Evolutionary conservation across 768 basidiomycete species (phyloP).

Genomic region (Mycena venus): DNA sequence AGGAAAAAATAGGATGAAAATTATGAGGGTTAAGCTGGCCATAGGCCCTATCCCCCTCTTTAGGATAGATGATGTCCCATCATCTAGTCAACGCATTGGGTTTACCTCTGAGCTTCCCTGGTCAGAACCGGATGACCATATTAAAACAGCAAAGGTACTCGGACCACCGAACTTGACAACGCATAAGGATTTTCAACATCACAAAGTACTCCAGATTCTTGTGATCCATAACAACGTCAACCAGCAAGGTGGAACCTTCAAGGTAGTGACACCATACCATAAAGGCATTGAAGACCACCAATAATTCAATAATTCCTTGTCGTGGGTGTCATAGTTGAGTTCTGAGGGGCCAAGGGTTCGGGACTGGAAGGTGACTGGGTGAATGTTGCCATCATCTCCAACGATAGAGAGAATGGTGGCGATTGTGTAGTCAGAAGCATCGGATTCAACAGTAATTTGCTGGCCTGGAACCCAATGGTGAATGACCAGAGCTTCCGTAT

Average conservation of each 20-base stretch:
- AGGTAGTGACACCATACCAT: constrained; percentile 47
- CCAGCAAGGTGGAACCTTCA: constrained; percentile 30
- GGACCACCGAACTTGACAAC: constrained; percentile 53
- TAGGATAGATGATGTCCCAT: too few relatives aligned
- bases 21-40: too few relatives aligned
- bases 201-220: constrained; percentile 54
- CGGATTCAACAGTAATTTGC: too few relatives aligned
- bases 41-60: too few relatives aligned
- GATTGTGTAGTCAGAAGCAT: constrained; percentile 28
- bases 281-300: constrained; percentile 58
- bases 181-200: constrained; percentile 45
- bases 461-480: too few relatives aligned
- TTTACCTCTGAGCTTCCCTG: too few relatives aligned
- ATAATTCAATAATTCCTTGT: too few relatives aligned
- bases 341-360: constrained; percentile 39
- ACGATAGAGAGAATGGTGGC: constrained; percentile 19
- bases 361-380: constrained; percentile 27
- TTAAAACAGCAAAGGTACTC: constrained; percentile 41
- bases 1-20: too few relatives aligned
- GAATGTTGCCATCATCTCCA: constrained; percentile 17
- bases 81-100: too few relatives aligned
- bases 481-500: constrained; percentile 33
- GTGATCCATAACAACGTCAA: constrained; percentile 49
- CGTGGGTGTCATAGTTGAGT: constrained; percentile 56
- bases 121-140: too few relatives aligned